Base-by-base conservation (phyloP, 2,329 filamentous ascomycete species). In the Curvularia sp. region DNA sequence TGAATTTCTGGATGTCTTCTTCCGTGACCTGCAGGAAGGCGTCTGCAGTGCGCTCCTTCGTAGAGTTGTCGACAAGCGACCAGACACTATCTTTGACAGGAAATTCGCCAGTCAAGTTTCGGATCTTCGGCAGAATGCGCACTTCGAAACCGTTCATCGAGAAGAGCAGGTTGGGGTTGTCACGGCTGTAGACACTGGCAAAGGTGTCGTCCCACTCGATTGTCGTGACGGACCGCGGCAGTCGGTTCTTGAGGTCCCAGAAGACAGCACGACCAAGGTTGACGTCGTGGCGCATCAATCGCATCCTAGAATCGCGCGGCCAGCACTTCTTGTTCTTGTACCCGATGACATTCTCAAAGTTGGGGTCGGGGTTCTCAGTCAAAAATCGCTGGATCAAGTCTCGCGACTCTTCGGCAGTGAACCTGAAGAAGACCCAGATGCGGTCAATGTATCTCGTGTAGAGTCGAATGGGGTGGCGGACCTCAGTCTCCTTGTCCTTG, bases 241-340 rank as follows among this genome's bases (percentile, higher is more conserved):
- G 82, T 39, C 95, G 89, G 77, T 99, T 99, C 85, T 99, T 98
- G 76, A 99, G 80, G 74, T 99, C 94, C 95, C 95, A 99, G 81
- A 99, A 99, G 1, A 97, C 95, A 58, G 96, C 96, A 59, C 96
- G 89, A 41, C 96, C 95, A 41, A 99, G 87, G 70, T 99, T 98
- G 66, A 99, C 96, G 79, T 99, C 95, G 78, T 99, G 95, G 63
- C 95, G 89, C 95, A 99, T 99, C 70, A 99, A 80, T 45, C 96
- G 89, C 96, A 99, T 99, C 49, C 95, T 88, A 23, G 93, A 97
- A 76, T 99, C 95, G 70, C 95, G 88, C 41, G 95, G 96, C 95
- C 95, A 99, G 79, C 96, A 99, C 77, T 98, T 99, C 83, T 99
- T 99, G 80, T 96, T 99, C 82, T 92, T 93, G 79, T 98, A 99